Percentiles rank a stretch among this genome's conserved stretches.
These are phyloP conservation scores for Cytospora piceicola DNA, from an alignment of 2,329 filamentous ascomycete species.

Conservation along the genomic window DNA sequence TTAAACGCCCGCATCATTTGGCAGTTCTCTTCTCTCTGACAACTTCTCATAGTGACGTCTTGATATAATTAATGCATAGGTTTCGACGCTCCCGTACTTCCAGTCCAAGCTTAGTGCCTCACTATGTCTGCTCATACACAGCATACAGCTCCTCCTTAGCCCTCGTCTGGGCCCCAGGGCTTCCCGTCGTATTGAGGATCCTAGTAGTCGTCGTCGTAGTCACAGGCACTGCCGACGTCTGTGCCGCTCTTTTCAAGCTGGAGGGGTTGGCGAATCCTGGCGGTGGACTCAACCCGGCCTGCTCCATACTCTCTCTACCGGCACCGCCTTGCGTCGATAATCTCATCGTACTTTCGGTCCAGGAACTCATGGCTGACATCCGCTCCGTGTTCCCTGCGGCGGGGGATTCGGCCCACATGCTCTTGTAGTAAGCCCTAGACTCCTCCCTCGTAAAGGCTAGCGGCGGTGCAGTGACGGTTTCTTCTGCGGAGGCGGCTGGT, in stretches of 20 bases:
- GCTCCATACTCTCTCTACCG: conserved; percentile 1
- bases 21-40: not conserved
- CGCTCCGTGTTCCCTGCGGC: conserved; percentile 4
- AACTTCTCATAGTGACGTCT: not conserved
- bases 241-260: not conserved
- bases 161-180: not conserved
- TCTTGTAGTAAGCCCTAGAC: conserved; percentile 16
- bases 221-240: conserved; percentile 6
- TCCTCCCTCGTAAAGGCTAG: conserved; percentile 16
- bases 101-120: not conserved
- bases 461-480: conserved; percentile 1
- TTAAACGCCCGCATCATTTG: not conserved
- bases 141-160: conserved; percentile 3
- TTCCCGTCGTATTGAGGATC: not conserved
- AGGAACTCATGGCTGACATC: conserved; percentile 22
- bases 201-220: not conserved
- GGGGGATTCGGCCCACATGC: conserved; percentile 14
- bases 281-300: conserved; percentile 8
- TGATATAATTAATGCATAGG: conserved; percentile 5
- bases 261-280: conserved; percentile 6
- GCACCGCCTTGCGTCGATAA: not conserved
- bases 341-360: conserved; percentile 4
- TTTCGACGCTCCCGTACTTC: conserved; percentile 1
- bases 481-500: not conserved
- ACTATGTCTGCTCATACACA: not conserved